phyloP scores from a whole-genome alignment of 2,329 filamentous ascomycete species.

The Xylaria sp. region DNA sequence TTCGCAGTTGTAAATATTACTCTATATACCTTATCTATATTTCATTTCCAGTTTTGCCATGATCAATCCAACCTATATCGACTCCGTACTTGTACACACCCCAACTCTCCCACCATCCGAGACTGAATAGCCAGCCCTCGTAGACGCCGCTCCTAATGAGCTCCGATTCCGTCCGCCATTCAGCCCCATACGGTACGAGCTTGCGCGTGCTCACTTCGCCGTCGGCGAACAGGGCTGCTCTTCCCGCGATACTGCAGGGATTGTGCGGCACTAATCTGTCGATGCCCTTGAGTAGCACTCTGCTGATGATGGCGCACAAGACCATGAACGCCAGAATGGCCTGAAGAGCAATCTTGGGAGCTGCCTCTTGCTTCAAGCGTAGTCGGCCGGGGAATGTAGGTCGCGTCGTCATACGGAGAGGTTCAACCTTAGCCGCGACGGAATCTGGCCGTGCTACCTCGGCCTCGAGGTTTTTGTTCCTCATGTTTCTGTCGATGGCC shows the following conservation, averaged over 20 bases:
- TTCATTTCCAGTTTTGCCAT: conserved; percentile 14
- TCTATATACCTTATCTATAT: not conserved
- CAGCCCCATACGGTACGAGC: conserved; percentile 31
- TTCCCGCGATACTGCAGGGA: conserved; percentile 30
- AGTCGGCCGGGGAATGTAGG: conserved; percentile 15
- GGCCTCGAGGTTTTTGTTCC: conserved; percentile 4
- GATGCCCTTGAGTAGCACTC: conserved; percentile 20
- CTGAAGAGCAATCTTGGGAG: conserved; percentile 24
- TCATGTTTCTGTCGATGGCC: conserved; percentile 28
- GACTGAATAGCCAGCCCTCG: conserved; percentile 34
- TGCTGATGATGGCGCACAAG: conserved; percentile 19
- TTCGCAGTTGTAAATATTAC: not conserved
- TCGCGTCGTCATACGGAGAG: conserved; percentile 3
- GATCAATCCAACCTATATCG: conserved; percentile 34
- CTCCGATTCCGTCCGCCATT: conserved; percentile 26
- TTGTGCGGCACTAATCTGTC: conserved; percentile 30
- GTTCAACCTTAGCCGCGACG: not conserved
- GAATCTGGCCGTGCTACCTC: conserved; percentile 14
- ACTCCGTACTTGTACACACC: conserved; percentile 32
- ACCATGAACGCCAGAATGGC: conserved; percentile 25
- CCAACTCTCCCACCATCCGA: conserved; percentile 36
- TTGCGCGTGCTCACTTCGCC: conserved; percentile 33
- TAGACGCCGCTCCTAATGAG: conserved; percentile 18
- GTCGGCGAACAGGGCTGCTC: conserved; percentile 29
- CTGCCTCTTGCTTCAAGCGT: conserved; percentile 27